Evolutionary conservation across 2,329 filamentous ascomycete species (phyloP).

Genomic region (Fusarium albosuccineum): DNA sequence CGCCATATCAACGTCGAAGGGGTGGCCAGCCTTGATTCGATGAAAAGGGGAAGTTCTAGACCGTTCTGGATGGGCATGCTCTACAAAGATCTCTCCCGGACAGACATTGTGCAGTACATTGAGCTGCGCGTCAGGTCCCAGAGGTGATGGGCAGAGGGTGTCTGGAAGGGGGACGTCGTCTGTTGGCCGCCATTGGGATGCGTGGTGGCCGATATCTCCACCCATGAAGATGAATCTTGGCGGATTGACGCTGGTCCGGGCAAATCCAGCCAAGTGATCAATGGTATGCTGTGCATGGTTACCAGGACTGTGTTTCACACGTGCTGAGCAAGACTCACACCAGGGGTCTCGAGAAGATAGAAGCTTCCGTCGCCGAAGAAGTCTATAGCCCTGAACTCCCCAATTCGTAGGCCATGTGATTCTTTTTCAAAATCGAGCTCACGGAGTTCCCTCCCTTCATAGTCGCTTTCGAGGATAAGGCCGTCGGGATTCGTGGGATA

Average conservation of each 20-base stretch:
- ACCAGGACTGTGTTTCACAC: slow-evolving; percentile 28
- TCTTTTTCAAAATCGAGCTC: slow-evolving; percentile 5
- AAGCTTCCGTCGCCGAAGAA: slow-evolving; percentile 44
- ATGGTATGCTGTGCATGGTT: slow-evolving; percentile 30
- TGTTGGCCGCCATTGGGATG: no score
- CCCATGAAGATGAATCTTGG: no score
- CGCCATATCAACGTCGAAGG: slow-evolving; percentile 31
- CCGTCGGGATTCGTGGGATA: slow-evolving; percentile 9
- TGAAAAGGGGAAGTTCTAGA: no score
- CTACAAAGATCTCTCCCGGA: no score
- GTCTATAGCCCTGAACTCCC: slow-evolving; percentile 39
- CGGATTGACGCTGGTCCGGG: no score
- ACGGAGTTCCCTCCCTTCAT: neutral
- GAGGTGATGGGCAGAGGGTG: no score
- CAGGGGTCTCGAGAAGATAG: slow-evolving; percentile 41
- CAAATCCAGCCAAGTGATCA: neutral
- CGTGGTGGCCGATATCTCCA: no score
- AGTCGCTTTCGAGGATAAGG: slow-evolving; percentile 1
- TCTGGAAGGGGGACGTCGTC: no score
- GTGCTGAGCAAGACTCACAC: neutral
- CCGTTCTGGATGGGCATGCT: no score
- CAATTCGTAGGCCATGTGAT: slow-evolving; percentile 40
- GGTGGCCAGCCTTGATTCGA: neutral
- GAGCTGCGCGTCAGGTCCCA: no score
- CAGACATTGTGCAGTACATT: no score